These are phyloP conservation scores for Neohortaea acidophila DNA, from an alignment of 495 filamentous ascomycete genomes.

Conservation along the genomic window DNA sequence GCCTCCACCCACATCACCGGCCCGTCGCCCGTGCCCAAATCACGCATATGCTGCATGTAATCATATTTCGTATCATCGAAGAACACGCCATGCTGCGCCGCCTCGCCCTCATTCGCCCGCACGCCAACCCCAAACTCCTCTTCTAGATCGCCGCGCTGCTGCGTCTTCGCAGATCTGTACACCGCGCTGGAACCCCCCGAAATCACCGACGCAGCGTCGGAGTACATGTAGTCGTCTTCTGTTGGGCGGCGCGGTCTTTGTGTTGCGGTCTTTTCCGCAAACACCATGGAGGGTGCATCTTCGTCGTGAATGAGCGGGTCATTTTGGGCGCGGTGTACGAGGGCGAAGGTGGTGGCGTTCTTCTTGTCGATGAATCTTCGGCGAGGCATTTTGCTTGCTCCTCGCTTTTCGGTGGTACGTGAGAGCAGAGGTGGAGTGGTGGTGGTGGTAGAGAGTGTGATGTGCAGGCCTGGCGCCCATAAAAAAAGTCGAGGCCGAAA, in stretches of 20 bases:
- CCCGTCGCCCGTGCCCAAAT: slow-evolving; percentile 44
- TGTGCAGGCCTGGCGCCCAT: background rate
- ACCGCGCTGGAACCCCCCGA: slow-evolving; percentile 14
- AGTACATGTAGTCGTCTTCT: slow-evolving; percentile 15
- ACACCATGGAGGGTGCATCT: slow-evolving; percentile 64
- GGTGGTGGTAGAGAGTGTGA: background rate
- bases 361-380: slow-evolving; percentile 95
- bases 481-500: slow-evolving; percentile 1
- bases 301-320: slow-evolving; percentile 88
- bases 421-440: background rate
- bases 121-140: slow-evolving; percentile 57
- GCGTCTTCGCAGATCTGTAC: slow-evolving; percentile 35
- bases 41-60: slow-evolving; percentile 99
- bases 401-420: too few species aligned
- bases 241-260: slow-evolving; percentile 15
- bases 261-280: slow-evolving; percentile 36
- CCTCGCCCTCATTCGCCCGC: slow-evolving; percentile 86
- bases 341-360: slow-evolving; percentile 73
- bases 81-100: slow-evolving; percentile 84
- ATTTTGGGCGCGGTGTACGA: slow-evolving; percentile 92
- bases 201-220: slow-evolving; percentile 13
- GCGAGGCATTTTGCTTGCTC: slow-evolving; percentile 65
- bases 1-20: slow-evolving; percentile 17
- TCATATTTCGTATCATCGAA: slow-evolving; percentile 84
- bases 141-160: slow-evolving; percentile 56